Base-by-base conservation (phyloP, 495 filamentous ascomycete genomes). In the Hypoxylon rickii region DNA sequence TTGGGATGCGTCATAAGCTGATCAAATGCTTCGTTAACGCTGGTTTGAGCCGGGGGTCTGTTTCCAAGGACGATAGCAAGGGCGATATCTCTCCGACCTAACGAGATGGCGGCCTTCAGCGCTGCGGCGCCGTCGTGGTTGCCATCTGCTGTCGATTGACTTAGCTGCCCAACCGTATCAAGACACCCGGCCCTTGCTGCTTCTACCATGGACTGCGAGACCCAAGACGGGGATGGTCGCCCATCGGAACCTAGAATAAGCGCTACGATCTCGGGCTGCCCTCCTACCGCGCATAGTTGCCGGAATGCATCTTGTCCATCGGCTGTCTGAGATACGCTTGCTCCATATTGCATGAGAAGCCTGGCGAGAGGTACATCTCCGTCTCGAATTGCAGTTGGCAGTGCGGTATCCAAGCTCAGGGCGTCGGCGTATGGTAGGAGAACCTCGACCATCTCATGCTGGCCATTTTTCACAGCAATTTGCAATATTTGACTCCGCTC, bases 361-460 rank as follows among this genome's bases (percentile, higher is more conserved):
- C 67, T 55, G 5, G 73, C 51, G 18, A 80, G 72, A 3, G 29
- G 56, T 7, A 55, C 26, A 43, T 76, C 72, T 10, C 61, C 54
- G 13, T 67, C 64, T n/a, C 68, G 70, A 1, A 80, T 65, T 2
- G 77, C 76, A 10, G 65, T 41, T 0, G 73, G 71, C 37, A 80
- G 56, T 10, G 73, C 67, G 0, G 59, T 54, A 48, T 77, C 70
- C 38, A 79, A 63, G 19, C 69, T 68, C 18, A 70, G 15, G 7
- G 65, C 52, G 50, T 79, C 75, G 20, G 75, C 74, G 32, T 76
- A 67, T 6, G 69, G 70, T 15, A 73, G 63, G 21, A 80, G 58
- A 11, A 80, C 67, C 32, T 76, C 68, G 22, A 80, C 66, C 77
- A 80, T 80, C 31, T 80, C 76, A 17, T 55, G 29, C 13, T 79